Base-by-base conservation (phyloP, 768 basidiomycete species). In the Boletus pseudo-olivaceus region DNA sequence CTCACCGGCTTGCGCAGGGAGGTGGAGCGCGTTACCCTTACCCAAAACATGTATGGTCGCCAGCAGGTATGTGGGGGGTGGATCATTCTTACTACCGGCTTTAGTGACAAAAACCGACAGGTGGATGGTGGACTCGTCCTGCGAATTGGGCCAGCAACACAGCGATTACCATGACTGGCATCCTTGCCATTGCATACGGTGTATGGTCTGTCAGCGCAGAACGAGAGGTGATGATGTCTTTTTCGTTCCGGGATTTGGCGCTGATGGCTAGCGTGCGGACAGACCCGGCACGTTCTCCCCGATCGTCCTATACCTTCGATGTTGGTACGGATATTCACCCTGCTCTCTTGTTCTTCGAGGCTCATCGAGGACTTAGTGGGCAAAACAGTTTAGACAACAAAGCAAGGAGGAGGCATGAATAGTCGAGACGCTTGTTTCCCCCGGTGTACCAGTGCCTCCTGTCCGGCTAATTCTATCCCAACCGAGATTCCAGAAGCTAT, bases 101-200 rank as follows among this genome's bases (percentile, higher is more conserved):
- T 27, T 40, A 26, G 15, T 53, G 44, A 60, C 42, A 33, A 17
- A 4, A 10, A 42, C 47, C 32, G 15, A 48, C 61, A 93, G 93
- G 94, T 75, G 94, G 94, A 64, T 98, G 94, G 94, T 98, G 94
- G 94, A 82, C 84, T 34, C 83, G 91, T 19, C 94, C 94, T 7
- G 76, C 83, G 23, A 96, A 94, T 75, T 97, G 94, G 94, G 83
- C 82, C 54, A 70, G 82, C 27, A 95, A 94, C 75, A 96, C 94
- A 3, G 82, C 81, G 1, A 81, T 96, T 48, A 79, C 81, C 17
- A 79, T 82, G 55, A 75, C 78, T 51, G 90, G 90, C 4, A 86
- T 95, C 52, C 72, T 82, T 38, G 77, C 81, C 3, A 72, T 85
- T 5, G 82, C 83, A 7, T 92, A 84, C 57, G 79, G 75, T 27